These are phyloP conservation scores for Taphrina communis DNA, from an alignment of 1,139 yeast genomes.

Conservation along the genomic window DNA sequence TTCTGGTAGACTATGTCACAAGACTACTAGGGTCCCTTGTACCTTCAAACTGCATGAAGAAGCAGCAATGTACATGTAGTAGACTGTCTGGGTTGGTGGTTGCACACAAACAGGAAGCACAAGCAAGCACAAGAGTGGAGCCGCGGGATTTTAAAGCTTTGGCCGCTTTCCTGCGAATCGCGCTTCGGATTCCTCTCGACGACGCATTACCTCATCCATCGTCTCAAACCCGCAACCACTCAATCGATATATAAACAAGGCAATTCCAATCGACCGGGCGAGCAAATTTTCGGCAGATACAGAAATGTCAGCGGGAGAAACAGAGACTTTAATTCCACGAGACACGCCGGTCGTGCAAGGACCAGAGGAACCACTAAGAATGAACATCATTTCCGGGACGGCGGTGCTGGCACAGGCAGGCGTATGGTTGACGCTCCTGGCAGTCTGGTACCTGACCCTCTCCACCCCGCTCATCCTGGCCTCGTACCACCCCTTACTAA, in stretches of 20 bases:
- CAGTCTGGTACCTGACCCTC: slow-evolving; percentile 31
- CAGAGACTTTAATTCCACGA: slow-evolving; percentile 29
- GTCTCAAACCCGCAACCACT: background rate
- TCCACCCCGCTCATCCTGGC: slow-evolving; percentile 24
- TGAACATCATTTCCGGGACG: slow-evolving; percentile 34
- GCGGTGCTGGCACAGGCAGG: slow-evolving; percentile 36
- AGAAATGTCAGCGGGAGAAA: slow-evolving; percentile 8
- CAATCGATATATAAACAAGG: too few relatives aligned
- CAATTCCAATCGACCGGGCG: too few relatives aligned
- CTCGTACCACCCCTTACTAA: slow-evolving; percentile 34
- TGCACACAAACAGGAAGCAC: too few relatives aligned
- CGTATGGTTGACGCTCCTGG: slow-evolving; percentile 13
- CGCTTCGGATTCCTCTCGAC: too few relatives aligned
- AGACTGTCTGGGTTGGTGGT: too few relatives aligned
- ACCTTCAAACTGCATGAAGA: too few relatives aligned
- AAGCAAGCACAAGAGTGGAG: slow-evolving; percentile 6
- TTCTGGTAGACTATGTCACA: too few relatives aligned
- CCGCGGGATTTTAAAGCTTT: background rate
- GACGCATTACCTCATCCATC: background rate
- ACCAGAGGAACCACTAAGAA: slow-evolving; percentile 23
- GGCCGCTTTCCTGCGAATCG: too few relatives aligned
- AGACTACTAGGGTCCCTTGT: too few relatives aligned
- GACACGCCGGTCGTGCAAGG: slow-evolving; percentile 37
- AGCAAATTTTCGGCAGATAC: too few relatives aligned
- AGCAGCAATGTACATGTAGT: too few relatives aligned